phyloP scores from a whole-genome alignment of 306 rosid genomes.

The Urtica urens region DNA sequence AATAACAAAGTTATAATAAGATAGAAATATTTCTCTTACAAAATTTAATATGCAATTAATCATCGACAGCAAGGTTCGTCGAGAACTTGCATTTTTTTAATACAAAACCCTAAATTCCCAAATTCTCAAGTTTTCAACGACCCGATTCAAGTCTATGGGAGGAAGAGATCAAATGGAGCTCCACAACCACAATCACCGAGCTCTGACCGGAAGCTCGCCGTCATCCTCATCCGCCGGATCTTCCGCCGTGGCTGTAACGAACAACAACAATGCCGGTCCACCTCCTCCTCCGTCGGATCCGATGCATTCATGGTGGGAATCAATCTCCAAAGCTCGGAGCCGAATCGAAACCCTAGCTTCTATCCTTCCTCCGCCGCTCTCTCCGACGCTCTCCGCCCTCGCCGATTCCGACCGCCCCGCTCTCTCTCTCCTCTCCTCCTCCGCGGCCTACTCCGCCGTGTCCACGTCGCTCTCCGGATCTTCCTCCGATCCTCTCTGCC shows the following conservation, averaged over 20 bases:
- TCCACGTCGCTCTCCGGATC: conserved; percentile 54
- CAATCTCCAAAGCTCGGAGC: conserved; percentile 79
- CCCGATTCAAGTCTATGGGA: too few relatives aligned
- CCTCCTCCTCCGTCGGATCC: conserved; percentile 37
- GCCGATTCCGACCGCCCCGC: conserved; percentile 98
- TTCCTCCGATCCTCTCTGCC: conserved; percentile 84
- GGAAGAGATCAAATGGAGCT: too few relatives aligned
- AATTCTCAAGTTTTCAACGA: too few relatives aligned
- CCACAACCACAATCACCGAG: conserved; percentile 24
- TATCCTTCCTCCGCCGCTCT: conserved; percentile 29
- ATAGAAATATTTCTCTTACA: too few relatives aligned
- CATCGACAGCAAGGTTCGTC: too few relatives aligned
- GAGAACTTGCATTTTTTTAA: too few relatives aligned
- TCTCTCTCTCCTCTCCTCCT: conserved; percentile 82
- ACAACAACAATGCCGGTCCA: not conserved
- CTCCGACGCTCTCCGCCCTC: conserved; percentile 35
- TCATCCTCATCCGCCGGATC: conserved; percentile 15
- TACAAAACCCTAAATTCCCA: too few relatives aligned
- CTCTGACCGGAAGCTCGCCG: conserved; percentile 16
- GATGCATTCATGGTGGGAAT: conserved; percentile 97
- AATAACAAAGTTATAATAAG: too few relatives aligned
- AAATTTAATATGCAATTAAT: too few relatives aligned
- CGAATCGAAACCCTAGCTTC: conserved; percentile 75
- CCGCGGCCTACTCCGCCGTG: conserved; percentile 43
- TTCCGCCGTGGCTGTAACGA: not conserved